Evolutionary conservation across 495 filamentous ascomycete species (phyloP).

Genomic region (Parathielavia hyrcaniae): DNA sequence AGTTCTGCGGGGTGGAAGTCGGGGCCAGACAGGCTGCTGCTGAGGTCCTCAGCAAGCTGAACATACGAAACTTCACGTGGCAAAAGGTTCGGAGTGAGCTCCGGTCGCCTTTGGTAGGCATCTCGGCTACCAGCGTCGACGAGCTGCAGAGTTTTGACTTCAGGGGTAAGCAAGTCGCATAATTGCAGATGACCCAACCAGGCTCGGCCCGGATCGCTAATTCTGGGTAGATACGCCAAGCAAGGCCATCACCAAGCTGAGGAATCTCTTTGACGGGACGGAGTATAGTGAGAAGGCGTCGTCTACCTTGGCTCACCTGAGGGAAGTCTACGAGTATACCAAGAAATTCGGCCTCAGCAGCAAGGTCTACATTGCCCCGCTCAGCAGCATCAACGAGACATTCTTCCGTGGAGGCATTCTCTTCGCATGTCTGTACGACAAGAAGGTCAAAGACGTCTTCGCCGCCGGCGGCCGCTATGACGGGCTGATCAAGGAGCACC

Average conservation of each 20-base stretch:
- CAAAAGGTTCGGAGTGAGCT: slow-evolving; percentile 80
- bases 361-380: slow-evolving; percentile 77
- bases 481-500: slow-evolving; percentile 66
- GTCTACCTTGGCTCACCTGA: slow-evolving; percentile 70
- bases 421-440: slow-evolving; percentile 88
- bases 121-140: slow-evolving; percentile 85
- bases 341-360: slow-evolving; percentile 65
- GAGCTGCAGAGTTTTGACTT: slow-evolving; percentile 90
- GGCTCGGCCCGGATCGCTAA: not conserved
- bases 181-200: not conserved
- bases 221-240: slow-evolving; percentile 53
- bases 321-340: slow-evolving; percentile 65
- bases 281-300: slow-evolving; percentile 59
- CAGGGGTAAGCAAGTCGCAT: slow-evolving; percentile 48
- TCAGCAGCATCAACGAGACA: slow-evolving; percentile 85
- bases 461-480: slow-evolving; percentile 95
- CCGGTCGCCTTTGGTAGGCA: slow-evolving; percentile 66
- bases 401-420: slow-evolving; percentile 85
- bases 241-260: slow-evolving; percentile 68
- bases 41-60: slow-evolving; percentile 80
- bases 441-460: slow-evolving; percentile 74
- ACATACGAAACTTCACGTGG: slow-evolving; percentile 77
- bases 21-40: slow-evolving; percentile 65
- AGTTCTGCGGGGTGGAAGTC: slow-evolving; percentile 71
- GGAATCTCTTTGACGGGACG: slow-evolving; percentile 64